These are phyloP conservation scores for Theileria annulata DNA, from an alignment of 169 alveolate species.

Conservation along the genomic window DNA sequence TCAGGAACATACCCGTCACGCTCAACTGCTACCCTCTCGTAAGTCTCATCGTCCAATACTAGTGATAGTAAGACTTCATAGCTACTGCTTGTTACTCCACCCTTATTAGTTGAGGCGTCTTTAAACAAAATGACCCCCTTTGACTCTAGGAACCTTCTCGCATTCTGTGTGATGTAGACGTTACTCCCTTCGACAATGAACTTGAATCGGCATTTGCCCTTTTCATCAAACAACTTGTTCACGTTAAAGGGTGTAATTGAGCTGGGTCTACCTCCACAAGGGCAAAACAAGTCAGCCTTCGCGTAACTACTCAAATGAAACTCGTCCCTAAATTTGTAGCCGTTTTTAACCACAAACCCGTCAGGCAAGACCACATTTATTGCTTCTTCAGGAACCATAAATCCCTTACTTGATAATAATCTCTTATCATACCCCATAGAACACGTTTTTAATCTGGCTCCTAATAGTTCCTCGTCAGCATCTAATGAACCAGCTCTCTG, in stretches of 20 bases:
- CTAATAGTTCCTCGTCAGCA: conserved; percentile 2
- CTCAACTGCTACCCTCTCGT: conserved; percentile 48
- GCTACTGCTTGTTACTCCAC: conserved; percentile 86
- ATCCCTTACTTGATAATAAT: conserved; percentile 72
- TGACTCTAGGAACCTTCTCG: conserved; percentile 76
- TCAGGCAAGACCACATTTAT: conserved; percentile 75
- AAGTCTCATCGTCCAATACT: conserved; percentile 70
- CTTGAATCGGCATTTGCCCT: conserved; percentile 70
- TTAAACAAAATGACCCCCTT: conserved; percentile 80
- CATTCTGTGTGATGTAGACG: conserved; percentile 84
- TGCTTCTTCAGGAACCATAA: conserved; percentile 76
- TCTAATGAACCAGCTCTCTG: background rate
- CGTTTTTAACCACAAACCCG: conserved; percentile 74
- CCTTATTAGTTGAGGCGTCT: conserved; percentile 85
- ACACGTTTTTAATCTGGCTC: conserved; percentile 35
- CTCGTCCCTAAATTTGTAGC: conserved; percentile 77
- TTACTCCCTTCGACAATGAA: conserved; percentile 86
- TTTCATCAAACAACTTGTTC: conserved; percentile 64
- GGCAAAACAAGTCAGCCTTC: conserved; percentile 80
- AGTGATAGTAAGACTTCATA: conserved; percentile 84
- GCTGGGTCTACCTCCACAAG: conserved; percentile 89
- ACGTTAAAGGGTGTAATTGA: conserved; percentile 80
- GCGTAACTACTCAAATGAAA: conserved; percentile 72
- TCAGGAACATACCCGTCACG: conserved; percentile 34
- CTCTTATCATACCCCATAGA: conserved; percentile 68